These are phyloP conservation scores for Suillus cothurnatus DNA, from an alignment of 768 basidiomycete species.

Conservation along the genomic window DNA sequence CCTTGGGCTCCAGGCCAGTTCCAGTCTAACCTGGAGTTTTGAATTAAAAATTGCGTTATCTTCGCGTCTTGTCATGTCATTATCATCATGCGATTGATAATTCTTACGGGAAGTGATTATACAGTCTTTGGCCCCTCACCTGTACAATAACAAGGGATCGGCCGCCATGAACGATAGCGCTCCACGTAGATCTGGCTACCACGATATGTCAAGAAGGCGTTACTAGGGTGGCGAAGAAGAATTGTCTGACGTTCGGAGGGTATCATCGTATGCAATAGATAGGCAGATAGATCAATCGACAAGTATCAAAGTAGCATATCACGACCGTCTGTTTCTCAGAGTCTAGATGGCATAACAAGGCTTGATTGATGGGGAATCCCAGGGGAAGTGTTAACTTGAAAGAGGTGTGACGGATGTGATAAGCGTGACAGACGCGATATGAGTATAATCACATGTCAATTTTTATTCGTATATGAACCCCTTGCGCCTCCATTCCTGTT, in stretches of 20 bases:
- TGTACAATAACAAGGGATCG: background rate
- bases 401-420: background rate
- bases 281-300: no score
- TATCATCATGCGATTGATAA: background rate
- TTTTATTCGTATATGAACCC: constrained; percentile 10
- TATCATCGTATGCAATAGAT: background rate
- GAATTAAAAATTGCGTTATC: background rate
- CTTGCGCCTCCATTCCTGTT: constrained; percentile 3
- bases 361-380: background rate
- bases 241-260: background rate
- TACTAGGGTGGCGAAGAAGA: background rate
- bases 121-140: background rate
- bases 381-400: background rate
- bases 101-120: background rate
- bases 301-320: background rate
- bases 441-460: constrained; percentile 8
- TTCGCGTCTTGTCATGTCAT: background rate
- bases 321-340: background rate
- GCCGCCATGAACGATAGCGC: background rate
- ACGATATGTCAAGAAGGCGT: background rate
- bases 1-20: background rate
- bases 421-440: constrained; percentile 1
- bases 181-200: background rate
- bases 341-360: background rate
- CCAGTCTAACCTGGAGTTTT: background rate